Percentiles rank a stretch among this genome's conserved stretches.
phyloP scores from a whole-genome alignment of 148 eudicot species.

The Arbutus unedo region DNA sequence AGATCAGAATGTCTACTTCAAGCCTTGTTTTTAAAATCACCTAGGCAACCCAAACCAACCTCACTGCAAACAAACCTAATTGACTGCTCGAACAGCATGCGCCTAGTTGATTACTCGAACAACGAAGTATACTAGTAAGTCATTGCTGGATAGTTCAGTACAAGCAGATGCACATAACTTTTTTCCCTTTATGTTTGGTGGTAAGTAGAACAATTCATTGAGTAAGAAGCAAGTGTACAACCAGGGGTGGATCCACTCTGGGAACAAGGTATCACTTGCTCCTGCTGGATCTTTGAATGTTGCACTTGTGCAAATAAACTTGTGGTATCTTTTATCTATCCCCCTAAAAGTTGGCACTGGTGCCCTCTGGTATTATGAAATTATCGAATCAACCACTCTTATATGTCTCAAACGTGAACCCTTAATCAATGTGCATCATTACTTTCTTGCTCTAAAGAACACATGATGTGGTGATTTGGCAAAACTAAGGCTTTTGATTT shows the following conservation, averaged over 20 bases:
- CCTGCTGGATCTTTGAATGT: no score
- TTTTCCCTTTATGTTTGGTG: neutral
- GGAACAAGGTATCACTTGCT: neutral
- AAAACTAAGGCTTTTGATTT: neutral
- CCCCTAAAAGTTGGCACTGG: no score
- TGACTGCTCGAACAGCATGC: neutral
- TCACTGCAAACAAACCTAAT: neutral
- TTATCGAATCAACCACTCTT: neutral
- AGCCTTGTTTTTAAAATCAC: neutral
- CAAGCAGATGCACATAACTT: neutral
- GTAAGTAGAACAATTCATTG: neutral
- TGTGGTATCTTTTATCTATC: no score
- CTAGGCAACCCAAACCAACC: neutral
- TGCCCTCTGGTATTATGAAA: neutral
- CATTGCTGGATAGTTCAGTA: neutral
- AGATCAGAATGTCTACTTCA: neutral
- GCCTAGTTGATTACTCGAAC: neutral
- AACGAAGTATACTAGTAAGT: neutral
- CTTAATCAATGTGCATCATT: neutral
- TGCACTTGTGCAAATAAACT: no score
- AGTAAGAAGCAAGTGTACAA: neutral
- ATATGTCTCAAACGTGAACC: neutral
- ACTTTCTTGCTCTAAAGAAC: neutral
- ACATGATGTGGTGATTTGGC: neutral
- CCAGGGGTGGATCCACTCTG: neutral